Evolutionary conservation across 2,329 filamentous ascomycete species (phyloP).

Genomic region (Colletotrichum sp.): DNA sequence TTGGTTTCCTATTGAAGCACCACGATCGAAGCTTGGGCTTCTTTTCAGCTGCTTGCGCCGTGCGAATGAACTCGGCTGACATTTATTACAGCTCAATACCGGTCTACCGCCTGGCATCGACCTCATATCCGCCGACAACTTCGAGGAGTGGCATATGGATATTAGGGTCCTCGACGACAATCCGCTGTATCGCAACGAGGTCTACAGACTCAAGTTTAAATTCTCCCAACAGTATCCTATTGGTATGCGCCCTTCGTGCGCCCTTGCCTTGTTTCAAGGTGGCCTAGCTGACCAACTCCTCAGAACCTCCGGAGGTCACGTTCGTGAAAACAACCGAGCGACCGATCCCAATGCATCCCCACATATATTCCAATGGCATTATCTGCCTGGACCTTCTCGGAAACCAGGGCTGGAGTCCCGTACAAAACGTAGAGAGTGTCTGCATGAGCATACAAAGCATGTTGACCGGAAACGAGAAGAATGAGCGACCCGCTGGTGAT

Average conservation of each 20-base stretch:
- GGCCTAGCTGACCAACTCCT: neutral
- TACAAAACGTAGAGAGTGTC: conserved; percentile 95
- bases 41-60: neutral
- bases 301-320: conserved; percentile 93
- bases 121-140: conserved; percentile 80
- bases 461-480: conserved; percentile 92
- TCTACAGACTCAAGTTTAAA: conserved; percentile 84
- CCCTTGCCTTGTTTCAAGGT: neutral
- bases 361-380: conserved; percentile 98
- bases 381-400: conserved; percentile 96
- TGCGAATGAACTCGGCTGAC: conserved; percentile 1
- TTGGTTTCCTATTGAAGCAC: conserved; percentile 29
- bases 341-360: conserved; percentile 90
- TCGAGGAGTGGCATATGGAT: conserved; percentile 91
- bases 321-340: conserved; percentile 73
- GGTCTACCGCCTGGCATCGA: conserved; percentile 73
- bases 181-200: conserved; percentile 82
- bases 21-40: neutral
- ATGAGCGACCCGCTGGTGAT: conserved; percentile 89
- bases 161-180: conserved; percentile 90
- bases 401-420: conserved; percentile 88
- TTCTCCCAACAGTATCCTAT: conserved; percentile 90
- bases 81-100: conserved; percentile 34
- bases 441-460: conserved; percentile 99
- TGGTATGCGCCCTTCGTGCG: conserved; percentile 56